Base-by-base conservation (phyloP, 2,329 filamentous ascomycete genomes). In the Pseudogymnoascus sp. region DNA sequence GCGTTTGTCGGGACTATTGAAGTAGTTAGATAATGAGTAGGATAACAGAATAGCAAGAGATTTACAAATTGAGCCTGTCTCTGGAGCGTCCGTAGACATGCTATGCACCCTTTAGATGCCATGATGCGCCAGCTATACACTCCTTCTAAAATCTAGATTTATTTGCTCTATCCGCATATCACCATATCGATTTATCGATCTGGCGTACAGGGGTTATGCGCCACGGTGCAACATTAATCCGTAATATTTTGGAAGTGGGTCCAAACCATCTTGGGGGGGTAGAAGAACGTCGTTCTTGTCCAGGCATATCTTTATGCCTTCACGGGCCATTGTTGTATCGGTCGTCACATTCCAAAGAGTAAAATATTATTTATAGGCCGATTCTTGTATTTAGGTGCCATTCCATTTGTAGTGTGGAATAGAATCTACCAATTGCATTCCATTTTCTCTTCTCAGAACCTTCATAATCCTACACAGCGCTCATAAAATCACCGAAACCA, bases 11-110 rank as follows among this genome's bases (percentile, higher is more conserved):
- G 35, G 29, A 65, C 41, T 62, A n/a, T 64, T 26, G 23, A 21
- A 59, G 49, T 19, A n/a, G 61, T 26, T 68, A 62, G 64, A 62
- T 39, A 23, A 60, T 26, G n/a, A 41, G 26, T n/a, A 10, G 31
- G 33, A 3, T 52, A 8, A 29, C 14, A 3, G 26, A 26, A 8
- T 43, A 41, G 59, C 35, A 29, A 35, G 49, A 49, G 26, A 35
- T 29, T 62, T 55, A 61, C 26, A 45, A 62, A 64, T 45, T 64
- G 63, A 12, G 64, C 63, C 61, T 70, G 68, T 49, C 63, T 63
- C 23, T 66, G 67, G 2, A 72, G 16, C 6, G 65, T 64, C 55
- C 71, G 66, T 39, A 73, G 66, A 65, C 72, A 73, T 62, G 66
- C 59, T 33, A 59, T 62, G 61, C 71, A 73, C 12, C 65, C 59